Evolutionary conservation across 306 rosid genomes (phyloP).

Genomic region (Malus asiatica): DNA sequence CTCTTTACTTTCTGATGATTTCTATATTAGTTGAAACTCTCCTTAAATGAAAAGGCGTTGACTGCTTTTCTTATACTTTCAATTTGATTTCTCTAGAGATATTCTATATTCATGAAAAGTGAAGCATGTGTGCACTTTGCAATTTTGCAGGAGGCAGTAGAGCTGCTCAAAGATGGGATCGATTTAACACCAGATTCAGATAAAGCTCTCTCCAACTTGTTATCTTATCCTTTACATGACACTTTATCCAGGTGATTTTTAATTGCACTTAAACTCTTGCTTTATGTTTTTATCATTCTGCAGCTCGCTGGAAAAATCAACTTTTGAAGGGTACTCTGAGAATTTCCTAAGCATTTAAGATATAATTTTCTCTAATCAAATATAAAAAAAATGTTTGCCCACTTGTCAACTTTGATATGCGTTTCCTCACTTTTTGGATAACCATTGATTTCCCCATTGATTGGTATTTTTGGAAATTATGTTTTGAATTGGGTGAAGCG

Average conservation of each 20-base stretch:
- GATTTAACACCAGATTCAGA: conserved; percentile 79
- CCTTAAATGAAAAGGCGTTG: background rate
- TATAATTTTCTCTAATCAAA: background rate
- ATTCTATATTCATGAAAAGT: background rate
- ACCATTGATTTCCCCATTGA: background rate
- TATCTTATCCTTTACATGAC: conserved; percentile 68
- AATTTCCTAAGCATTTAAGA: background rate
- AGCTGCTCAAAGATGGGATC: conserved; percentile 84
- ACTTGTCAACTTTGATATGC: background rate
- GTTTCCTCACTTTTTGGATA: background rate
- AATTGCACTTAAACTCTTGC: conserved; percentile 7
- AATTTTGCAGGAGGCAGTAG: conserved; percentile 54
- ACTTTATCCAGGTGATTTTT: conserved; percentile 55
- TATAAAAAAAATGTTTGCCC: background rate
- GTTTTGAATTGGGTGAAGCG: background rate
- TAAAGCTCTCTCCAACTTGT: conserved; percentile 62
- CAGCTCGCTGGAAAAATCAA: background rate
- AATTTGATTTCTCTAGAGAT: background rate
- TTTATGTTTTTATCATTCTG: background rate
- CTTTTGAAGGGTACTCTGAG: no score
- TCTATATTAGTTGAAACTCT: background rate
- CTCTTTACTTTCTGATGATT: background rate
- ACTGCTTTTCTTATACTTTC: background rate
- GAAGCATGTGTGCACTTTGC: conserved; percentile 1
- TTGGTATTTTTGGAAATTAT: background rate